Percentiles rank a stretch among this genome's conserved stretches.
Conservation (phyloP, 2,329 filamentous ascomycete genomes). For the Fusarium sp. region DNA sequence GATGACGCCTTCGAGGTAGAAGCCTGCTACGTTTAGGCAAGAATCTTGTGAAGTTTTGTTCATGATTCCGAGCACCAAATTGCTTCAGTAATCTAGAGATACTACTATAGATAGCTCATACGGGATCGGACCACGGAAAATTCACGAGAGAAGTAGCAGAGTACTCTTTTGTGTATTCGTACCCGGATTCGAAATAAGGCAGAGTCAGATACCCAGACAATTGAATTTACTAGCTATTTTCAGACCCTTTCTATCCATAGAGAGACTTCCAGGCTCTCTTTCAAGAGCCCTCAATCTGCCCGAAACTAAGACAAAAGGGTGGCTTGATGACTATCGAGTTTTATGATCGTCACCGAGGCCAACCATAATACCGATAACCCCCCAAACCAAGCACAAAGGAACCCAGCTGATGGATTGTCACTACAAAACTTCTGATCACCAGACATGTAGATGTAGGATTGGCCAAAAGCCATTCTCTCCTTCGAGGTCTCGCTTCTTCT, state of each 20-base stretch:
- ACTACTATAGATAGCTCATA: background rate
- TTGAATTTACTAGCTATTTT: background rate
- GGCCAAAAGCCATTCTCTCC: too few relatives aligned
- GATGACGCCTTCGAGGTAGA: background rate
- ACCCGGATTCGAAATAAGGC: background rate
- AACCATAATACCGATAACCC: too few relatives aligned
- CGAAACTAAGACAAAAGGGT: background rate
- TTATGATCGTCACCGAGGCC: background rate
- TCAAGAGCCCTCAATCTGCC: background rate
- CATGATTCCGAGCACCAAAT: too few relatives aligned
- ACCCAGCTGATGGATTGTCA: background rate
- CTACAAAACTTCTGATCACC: too few relatives aligned
- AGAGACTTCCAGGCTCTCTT: background rate
- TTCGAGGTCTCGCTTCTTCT: background rate
- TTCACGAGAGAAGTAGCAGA: background rate
- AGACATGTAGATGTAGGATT: background rate
- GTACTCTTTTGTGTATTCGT: background rate
- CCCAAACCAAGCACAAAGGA: background rate
- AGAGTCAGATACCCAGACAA: background rate
- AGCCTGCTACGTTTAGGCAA: background rate
- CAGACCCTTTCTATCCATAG: background rate
- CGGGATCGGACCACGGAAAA: accelerated
- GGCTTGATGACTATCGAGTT: background rate
- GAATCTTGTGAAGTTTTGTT: too few relatives aligned
- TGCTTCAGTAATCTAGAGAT: accelerated